Conservation (phyloP, 345 rosid species). For the Mallotus nudiflorus region DNA sequence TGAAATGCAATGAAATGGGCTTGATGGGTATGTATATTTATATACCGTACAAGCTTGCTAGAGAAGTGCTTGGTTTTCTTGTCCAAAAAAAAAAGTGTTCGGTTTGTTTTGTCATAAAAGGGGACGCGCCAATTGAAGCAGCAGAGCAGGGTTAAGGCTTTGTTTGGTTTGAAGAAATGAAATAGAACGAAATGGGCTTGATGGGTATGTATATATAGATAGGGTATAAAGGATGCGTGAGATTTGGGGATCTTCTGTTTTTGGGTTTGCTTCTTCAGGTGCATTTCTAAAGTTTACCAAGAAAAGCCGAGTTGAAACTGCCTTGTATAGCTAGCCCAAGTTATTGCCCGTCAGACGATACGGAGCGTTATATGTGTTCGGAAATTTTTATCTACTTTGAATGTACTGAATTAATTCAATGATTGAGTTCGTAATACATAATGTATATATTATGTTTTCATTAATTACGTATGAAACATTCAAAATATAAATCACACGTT, state of each 20-base stretch:
- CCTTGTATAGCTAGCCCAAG: too few relatives aligned
- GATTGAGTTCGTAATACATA: too few relatives aligned
- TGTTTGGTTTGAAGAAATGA: neutral
- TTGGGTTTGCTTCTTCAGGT: slow-evolving; percentile 7
- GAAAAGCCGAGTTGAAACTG: too few relatives aligned
- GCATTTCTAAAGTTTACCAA: neutral
- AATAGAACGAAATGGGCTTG: neutral
- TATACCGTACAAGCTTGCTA: neutral
- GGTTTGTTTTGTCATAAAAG: neutral
- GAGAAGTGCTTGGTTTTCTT: too few relatives aligned
- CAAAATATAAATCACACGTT: too few relatives aligned
- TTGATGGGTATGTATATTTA: neutral
- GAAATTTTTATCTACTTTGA: too few relatives aligned
- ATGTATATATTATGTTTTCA: too few relatives aligned
- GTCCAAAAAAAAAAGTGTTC: too few relatives aligned
- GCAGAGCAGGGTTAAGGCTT: neutral
- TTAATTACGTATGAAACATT: too few relatives aligned
- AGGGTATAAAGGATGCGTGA: slow-evolving; percentile 10
- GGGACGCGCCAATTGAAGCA: neutral
- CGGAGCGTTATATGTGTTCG: neutral
- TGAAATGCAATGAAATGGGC: neutral
- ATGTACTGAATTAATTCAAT: too few relatives aligned
- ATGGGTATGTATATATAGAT: neutral
- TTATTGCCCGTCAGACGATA: neutral
- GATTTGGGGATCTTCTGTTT: neutral